These are phyloP conservation scores for Gleditsia sinensis DNA, from an alignment of 306 rosid genomes.

Conservation along the genomic window DNA sequence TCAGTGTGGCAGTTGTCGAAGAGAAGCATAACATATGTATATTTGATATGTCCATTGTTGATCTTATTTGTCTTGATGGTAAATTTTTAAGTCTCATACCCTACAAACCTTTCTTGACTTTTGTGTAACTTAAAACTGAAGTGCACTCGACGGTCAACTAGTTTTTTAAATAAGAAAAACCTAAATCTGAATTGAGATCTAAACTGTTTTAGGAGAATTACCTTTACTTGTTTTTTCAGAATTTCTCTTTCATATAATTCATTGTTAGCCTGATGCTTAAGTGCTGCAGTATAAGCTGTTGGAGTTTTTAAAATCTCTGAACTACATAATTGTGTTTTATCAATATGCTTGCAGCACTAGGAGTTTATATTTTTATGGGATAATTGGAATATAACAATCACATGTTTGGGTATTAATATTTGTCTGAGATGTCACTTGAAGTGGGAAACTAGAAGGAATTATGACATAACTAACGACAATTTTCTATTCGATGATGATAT, in stretches of 20 bases:
- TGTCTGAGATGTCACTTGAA: neutral
- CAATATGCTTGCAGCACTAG: conserved; percentile 1
- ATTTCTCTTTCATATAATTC: conserved; percentile 10
- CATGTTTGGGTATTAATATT: conserved; percentile 5
- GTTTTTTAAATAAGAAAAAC: conserved; percentile 6
- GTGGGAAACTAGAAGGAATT: conserved; percentile 11
- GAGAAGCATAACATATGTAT: conserved; percentile 18
- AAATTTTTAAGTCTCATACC: conserved; percentile 2
- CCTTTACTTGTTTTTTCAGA: neutral
- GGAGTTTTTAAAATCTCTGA: conserved; percentile 22
- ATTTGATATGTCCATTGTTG: conserved; percentile 14
- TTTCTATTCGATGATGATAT: conserved; percentile 6
- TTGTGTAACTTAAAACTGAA: too few relatives aligned
- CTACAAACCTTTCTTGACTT: neutral
- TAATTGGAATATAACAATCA: conserved; percentile 3
- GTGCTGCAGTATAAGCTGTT: conserved; percentile 1
- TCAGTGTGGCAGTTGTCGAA: conserved; percentile 3
- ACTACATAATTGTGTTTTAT: neutral
- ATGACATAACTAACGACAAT: conserved; percentile 15
- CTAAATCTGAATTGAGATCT: neutral
- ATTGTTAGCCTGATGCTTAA: conserved; percentile 6
- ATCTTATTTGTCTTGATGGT: neutral
- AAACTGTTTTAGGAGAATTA: conserved; percentile 6
- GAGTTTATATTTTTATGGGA: neutral
- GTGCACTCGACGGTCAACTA: too few relatives aligned